phyloP scores from a whole-genome alignment of 2,329 filamentous ascomycete genomes.

The Rutstroemia sp. region DNA sequence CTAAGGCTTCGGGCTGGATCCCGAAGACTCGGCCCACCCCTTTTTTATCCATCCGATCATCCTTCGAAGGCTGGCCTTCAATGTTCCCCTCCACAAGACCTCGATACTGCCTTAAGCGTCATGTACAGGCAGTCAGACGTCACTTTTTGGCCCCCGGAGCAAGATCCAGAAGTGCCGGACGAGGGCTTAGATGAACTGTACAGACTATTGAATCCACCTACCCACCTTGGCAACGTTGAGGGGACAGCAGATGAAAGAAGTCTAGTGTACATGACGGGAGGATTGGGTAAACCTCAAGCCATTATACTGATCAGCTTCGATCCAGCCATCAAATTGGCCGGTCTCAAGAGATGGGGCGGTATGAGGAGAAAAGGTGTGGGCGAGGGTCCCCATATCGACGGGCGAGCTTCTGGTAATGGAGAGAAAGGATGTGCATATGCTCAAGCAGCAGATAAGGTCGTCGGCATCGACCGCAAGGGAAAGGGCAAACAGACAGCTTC shows the following conservation, averaged over 20 bases:
- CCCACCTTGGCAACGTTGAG: constrained; percentile 31
- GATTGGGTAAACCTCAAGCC: constrained; percentile 23
- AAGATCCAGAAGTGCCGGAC: constrained; percentile 15
- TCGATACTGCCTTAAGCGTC: constrained; percentile 18
- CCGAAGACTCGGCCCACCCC: constrained; percentile 32
- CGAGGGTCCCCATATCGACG: constrained; percentile 24
- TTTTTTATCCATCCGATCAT: constrained; percentile 4
- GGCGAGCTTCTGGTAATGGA: constrained; percentile 16
- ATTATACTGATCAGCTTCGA: constrained; percentile 39
- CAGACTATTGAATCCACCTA: constrained; percentile 34
- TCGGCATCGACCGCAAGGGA: constrained; percentile 21
- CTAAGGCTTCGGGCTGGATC: constrained; percentile 45
- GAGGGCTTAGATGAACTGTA: constrained; percentile 32
- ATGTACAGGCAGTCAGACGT: constrained; percentile 20
- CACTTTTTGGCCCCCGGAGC: constrained; percentile 31
- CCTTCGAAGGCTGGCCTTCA: constrained; percentile 11
- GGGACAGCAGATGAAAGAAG: constrained; percentile 41
- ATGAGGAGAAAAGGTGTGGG: constrained; percentile 17
- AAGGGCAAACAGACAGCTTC: constrained; percentile 16
- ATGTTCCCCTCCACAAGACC: constrained; percentile 11
- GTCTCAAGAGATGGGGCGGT: constrained; percentile 23
- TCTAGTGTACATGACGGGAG: constrained; percentile 38
- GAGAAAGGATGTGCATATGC: constrained; percentile 9
- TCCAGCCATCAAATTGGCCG: constrained; percentile 31
- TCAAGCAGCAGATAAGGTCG: constrained; percentile 17